phyloP scores from a whole-genome alignment of 768 basidiomycete genomes.

The Paxillus rubicundulus region DNA sequence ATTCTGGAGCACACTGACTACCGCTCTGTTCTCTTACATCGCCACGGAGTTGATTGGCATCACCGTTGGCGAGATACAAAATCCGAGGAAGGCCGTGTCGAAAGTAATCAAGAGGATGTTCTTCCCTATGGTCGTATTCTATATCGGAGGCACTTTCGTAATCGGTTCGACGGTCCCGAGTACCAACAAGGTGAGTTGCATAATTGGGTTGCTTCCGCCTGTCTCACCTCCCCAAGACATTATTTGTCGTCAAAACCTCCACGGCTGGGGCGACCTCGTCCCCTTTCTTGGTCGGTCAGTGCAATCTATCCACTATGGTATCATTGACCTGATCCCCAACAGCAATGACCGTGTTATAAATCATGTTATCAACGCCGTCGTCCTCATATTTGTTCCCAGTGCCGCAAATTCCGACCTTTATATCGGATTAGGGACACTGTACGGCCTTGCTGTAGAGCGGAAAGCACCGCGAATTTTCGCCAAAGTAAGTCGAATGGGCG shows the following conservation, averaged over 20 bases:
- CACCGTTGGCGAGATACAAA: slow-evolving; percentile 36
- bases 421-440: slow-evolving; percentile 47
- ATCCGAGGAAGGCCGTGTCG: slow-evolving; percentile 43
- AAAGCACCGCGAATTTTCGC: slow-evolving; percentile 45
- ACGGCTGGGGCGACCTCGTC: slow-evolving; percentile 31
- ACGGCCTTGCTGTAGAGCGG: slow-evolving; percentile 45
- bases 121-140: slow-evolving; percentile 31
- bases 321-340: slow-evolving; percentile 10
- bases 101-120: slow-evolving; percentile 42
- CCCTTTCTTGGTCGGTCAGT: slow-evolving; percentile 45
- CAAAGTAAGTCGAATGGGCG: slow-evolving; percentile 33
- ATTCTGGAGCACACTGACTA: slow-evolving; percentile 32
- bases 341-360: slow-evolving; percentile 44
- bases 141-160: slow-evolving; percentile 37
- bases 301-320: background rate
- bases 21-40: slow-evolving; percentile 34
- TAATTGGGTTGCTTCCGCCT: slow-evolving; percentile 11
- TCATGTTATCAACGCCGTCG: slow-evolving; percentile 37
- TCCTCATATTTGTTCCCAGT: slow-evolving; percentile 46
- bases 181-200: slow-evolving; percentile 31
- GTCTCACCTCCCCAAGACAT: slow-evolving; percentile 18
- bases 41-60: slow-evolving; percentile 41
- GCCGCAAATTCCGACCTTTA: slow-evolving; percentile 60
- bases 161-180: slow-evolving; percentile 42
- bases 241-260: slow-evolving; percentile 27